Conservation (phyloP, 2,329 filamentous ascomycete genomes). For the Fusarium sp. region DNA sequence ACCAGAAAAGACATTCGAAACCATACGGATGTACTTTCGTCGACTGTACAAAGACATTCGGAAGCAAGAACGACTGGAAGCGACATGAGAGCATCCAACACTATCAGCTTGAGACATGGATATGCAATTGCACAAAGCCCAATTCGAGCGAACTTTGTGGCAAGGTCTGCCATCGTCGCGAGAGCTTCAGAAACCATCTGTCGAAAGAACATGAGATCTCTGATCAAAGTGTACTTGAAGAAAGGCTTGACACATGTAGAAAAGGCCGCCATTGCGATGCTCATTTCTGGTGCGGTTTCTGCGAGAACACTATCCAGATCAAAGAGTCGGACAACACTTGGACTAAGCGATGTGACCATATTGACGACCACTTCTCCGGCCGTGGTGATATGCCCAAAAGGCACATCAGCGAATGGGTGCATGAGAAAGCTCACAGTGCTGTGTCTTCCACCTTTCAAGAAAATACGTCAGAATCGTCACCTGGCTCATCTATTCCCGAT, state of each 20-base stretch:
- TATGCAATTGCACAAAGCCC: slow-evolving; percentile 64
- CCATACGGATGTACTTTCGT: slow-evolving; percentile 85
- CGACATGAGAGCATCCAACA: slow-evolving; percentile 88
- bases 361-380: slow-evolving; percentile 77
- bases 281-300: slow-evolving; percentile 92
- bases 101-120: slow-evolving; percentile 77
- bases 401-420: slow-evolving; percentile 68
- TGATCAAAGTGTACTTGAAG: slow-evolving; percentile 52
- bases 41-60: slow-evolving; percentile 78
- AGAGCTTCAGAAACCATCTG: slow-evolving; percentile 73
- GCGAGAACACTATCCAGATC: slow-evolving; percentile 66
- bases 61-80: slow-evolving; percentile 96
- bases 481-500: slow-evolving; percentile 8
- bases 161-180: slow-evolving; percentile 67
- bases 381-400: slow-evolving; percentile 54
- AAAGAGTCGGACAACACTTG: slow-evolving; percentile 60
- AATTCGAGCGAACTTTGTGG: slow-evolving; percentile 59
- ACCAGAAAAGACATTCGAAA: slow-evolving; percentile 81
- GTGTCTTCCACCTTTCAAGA: not conserved
- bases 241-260: slow-evolving; percentile 64
- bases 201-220: slow-evolving; percentile 59
- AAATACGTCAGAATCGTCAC: slow-evolving; percentile 1
- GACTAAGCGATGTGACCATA: slow-evolving; percentile 74
- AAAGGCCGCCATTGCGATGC: slow-evolving; percentile 73
- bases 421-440: slow-evolving; percentile 44